phyloP scores from a whole-genome alignment of 1,284 basidiomycete species.

The Malassezia slooffiae region DNA sequence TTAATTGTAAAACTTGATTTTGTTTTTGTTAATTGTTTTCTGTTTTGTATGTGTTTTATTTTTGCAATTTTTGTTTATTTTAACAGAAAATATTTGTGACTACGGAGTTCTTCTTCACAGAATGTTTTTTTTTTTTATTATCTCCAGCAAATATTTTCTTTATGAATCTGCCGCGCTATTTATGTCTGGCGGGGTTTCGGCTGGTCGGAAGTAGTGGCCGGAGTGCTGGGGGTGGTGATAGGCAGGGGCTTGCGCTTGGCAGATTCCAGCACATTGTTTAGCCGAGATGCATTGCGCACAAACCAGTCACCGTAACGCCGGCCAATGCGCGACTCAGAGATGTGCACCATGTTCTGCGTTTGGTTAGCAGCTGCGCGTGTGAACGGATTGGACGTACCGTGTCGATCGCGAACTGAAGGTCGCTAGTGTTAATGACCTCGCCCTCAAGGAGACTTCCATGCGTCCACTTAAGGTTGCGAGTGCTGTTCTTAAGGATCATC shows the following conservation, averaged over 20 bases:
- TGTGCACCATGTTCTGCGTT: conserved; percentile 78
- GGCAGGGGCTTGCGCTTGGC: conserved; percentile 33
- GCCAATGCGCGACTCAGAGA: conserved; percentile 83
- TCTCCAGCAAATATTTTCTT: no score
- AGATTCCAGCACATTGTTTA: conserved; percentile 31
- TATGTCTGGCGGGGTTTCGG: no score
- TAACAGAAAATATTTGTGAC: no score
- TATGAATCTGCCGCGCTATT: no score
- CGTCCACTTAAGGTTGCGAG: conserved; percentile 56
- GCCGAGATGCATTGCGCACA: conserved; percentile 55
- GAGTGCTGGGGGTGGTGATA: no score
- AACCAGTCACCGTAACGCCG: conserved; percentile 91
- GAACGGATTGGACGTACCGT: conserved; percentile 54
- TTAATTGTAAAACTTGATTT: background rate
- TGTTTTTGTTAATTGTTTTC: background rate
- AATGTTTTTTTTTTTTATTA: no score
- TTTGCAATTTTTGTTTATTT: background rate
- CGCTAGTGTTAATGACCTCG: conserved; percentile 74
- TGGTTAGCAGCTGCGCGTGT: conserved; percentile 5
- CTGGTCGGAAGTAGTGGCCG: no score
- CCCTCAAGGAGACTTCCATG: conserved; percentile 64
- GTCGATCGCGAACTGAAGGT: conserved; percentile 88
- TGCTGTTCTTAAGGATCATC: conserved; percentile 85
- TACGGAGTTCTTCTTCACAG: no score
- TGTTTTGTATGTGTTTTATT: background rate